These are phyloP conservation scores for Thalassiosira profunda DNA, from an alignment of 108 stramenopile genomes.

Conservation along the genomic window DNA sequence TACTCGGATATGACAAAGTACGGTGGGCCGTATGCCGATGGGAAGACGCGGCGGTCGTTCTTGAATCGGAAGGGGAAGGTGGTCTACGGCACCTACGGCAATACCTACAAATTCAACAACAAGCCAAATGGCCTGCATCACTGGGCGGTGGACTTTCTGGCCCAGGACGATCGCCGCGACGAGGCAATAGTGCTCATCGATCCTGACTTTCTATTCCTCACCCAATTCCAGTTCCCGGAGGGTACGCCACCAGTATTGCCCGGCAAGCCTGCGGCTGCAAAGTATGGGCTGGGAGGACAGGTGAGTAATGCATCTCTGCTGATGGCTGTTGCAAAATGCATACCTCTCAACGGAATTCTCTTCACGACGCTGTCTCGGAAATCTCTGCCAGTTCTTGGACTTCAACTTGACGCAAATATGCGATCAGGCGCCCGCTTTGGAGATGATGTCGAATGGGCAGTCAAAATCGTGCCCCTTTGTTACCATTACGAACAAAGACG, in stretches of 20 bases:
- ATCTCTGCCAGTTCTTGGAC: constrained; percentile 57
- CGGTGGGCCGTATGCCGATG: constrained; percentile 58
- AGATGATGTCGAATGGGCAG: neutral
- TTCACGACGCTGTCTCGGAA: neutral
- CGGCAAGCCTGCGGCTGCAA: constrained; percentile 51
- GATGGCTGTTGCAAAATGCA: too few relatives aligned
- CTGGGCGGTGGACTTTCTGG: constrained; percentile 29
- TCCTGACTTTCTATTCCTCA: constrained; percentile 66
- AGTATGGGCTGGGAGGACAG: constrained; percentile 54
- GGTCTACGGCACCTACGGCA: constrained; percentile 40
- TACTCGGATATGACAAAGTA: constrained; percentile 53
- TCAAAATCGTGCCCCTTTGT: constrained; percentile 24
- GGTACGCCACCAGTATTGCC: constrained; percentile 19
- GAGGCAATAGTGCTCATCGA: constrained; percentile 57
- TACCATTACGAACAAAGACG: constrained; percentile 30
- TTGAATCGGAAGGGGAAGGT: constrained; percentile 35
- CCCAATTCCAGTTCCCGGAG: constrained; percentile 38
- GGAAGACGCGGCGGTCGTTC: constrained; percentile 37
- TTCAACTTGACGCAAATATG: constrained; percentile 56
- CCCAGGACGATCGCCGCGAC: constrained; percentile 29
- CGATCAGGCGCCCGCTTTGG: constrained; percentile 12
- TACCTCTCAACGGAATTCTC: too few relatives aligned
- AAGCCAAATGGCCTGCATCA: constrained; percentile 58
- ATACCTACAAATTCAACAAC: constrained; percentile 61
- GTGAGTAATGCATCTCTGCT: too few relatives aligned